These are phyloP conservation scores for Stephanodiscus triporus DNA, from an alignment of 108 stramenopile species.

Conservation along the genomic window DNA sequence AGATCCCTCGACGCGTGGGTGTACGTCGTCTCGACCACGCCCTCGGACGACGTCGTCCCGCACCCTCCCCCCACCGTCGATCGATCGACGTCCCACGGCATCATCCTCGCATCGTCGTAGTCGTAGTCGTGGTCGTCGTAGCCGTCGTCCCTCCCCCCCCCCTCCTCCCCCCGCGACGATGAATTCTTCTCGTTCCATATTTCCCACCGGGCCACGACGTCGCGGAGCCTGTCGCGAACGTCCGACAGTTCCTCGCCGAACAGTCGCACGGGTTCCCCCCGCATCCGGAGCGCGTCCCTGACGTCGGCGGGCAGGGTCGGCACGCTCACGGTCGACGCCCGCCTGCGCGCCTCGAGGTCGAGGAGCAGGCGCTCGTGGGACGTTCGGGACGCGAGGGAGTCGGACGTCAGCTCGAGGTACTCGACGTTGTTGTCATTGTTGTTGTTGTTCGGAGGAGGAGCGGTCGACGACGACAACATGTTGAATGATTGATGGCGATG, in stretches of 20 bases:
- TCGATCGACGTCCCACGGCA: conserved; percentile 6
- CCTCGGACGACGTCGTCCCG: conserved; percentile 34
- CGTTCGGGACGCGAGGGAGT: conserved; percentile 60
- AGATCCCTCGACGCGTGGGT: conserved; percentile 81
- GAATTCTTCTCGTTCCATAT: conserved; percentile 59
- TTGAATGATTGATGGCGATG: too few species aligned
- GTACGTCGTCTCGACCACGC: conserved; percentile 79
- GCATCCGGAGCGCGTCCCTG: conserved; percentile 59
- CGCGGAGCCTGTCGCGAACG: conserved; percentile 81
- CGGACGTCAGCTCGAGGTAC: conserved; percentile 64
- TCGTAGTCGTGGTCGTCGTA: too few species aligned
- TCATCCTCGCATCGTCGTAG: too few species aligned
- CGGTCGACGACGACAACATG: too few species aligned
- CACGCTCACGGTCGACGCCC: conserved; percentile 77
- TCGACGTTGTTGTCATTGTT: conserved; percentile 27
- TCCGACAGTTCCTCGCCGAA: conserved; percentile 93
- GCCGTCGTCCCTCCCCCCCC: conserved; percentile 25
- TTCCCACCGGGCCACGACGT: conserved; percentile 67
- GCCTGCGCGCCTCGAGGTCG: conserved; percentile 81
- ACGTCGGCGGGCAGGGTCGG: conserved; percentile 86
- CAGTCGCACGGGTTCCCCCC: conserved; percentile 81
- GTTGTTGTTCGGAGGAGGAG: too few species aligned
- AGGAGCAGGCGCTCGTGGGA: conserved; percentile 65
- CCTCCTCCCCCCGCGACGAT: conserved; percentile 8
- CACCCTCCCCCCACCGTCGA: conserved; percentile 39